Evolutionary conservation across 2,329 filamentous ascomycete species (phyloP), one percentile per base, ranked within the genome.

Genomic region (Orbilia quercus): DNA sequence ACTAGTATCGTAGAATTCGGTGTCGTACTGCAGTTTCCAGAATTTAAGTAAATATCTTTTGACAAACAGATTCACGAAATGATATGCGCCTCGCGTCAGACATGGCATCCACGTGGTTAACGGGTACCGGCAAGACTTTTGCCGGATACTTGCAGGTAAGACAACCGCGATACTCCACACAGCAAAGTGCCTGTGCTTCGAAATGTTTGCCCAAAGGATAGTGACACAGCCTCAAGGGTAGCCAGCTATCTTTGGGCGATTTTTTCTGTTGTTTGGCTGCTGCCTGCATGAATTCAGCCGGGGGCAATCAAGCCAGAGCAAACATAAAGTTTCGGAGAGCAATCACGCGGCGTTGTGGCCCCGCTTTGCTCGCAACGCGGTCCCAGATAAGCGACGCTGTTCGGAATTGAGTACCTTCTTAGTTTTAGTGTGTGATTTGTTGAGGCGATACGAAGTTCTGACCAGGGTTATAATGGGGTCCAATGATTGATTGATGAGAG

Each of bases 341-440:
- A 23, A 20, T 20, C n/a, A 23, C 16, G 12, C 5, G 23, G 12
- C 20, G 42, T 5, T 3, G n/a, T 45, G 28, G 18, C 51, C 51
- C 51, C 53, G 38, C 53, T 44, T 18, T 14, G 2, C 38, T 57
- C 53, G 53, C 53, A 57, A 57, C 53, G 53, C 53, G 34, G 14
- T 36, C 53, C 53, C 53, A 57, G 53, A 57, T 57, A 44, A 57
- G 53, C 53, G 53, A 57, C 53, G 53, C 53, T 34, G 36, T 57
- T 57, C 53, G 53, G 53, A 57, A 57, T 57, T 34, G 20, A 28
- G 53, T 42, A 57, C 53, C 36, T 18, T 44, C 36, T 57, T 57
- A 14, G 53, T 42, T 57, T 57, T 57, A 57, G 53, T 36, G 22
- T 42, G 44, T 34, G 34, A 40, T 9, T 7, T n/a, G 50, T 9